Evolutionary conservation across 352 stramenopile genomes (phyloP).

Genomic region (Phytophthora europaea): DNA sequence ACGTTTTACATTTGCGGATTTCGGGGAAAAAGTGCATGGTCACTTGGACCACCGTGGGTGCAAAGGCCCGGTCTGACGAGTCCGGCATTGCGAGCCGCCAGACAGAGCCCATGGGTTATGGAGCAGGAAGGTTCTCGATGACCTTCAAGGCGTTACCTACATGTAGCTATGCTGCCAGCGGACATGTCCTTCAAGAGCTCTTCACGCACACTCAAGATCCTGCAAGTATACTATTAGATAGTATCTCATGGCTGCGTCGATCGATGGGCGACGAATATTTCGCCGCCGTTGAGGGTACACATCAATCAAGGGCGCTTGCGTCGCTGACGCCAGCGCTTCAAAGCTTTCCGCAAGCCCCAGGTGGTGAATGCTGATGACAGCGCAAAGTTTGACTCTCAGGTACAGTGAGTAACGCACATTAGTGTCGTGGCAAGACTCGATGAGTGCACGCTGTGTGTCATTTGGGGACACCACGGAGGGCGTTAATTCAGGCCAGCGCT

Average conservation of each 20-base stretch:
- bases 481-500: conserved; percentile 14
- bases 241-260: neutral
- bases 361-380: conserved; percentile 19
- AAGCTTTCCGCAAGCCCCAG: conserved; percentile 2
- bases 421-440: neutral
- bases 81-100: conserved; percentile 9
- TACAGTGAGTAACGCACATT: conserved; percentile 16
- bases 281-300: neutral
- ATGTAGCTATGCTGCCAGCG: conserved; percentile 14
- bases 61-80: conserved; percentile 13
- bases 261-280: conserved; percentile 18
- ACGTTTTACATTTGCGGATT: conserved; percentile 5
- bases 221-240: neutral
- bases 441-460: neutral
- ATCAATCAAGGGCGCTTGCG: conserved; percentile 4
- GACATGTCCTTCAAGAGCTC: conserved; percentile 14
- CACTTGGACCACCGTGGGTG: neutral
- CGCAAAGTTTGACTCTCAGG: conserved; percentile 1
- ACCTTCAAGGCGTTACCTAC: conserved; percentile 12
- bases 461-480: neutral
- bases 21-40: conserved; percentile 9
- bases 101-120: conserved; percentile 1
- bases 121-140: conserved; percentile 18
- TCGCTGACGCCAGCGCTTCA: conserved; percentile 21
- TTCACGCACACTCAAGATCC: neutral